Conservation (phyloP, 176 grass and related monocot species). For the Avena sativa region DNA sequence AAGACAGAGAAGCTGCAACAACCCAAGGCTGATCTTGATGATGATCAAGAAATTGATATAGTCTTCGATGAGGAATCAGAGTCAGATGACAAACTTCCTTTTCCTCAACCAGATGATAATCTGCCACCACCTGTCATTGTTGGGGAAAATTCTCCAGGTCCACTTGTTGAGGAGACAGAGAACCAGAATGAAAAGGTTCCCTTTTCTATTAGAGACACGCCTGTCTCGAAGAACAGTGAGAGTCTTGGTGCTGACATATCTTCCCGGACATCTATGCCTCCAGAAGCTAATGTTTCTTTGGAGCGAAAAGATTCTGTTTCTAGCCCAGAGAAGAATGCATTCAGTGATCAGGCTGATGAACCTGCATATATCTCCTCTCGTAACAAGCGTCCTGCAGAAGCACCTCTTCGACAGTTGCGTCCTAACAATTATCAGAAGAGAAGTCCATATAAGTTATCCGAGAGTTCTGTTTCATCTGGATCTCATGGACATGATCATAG, state of each 20-base stretch:
- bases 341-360: constrained; percentile 52
- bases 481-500: constrained; percentile 57
- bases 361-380: constrained; percentile 51
- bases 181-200: constrained; percentile 55
- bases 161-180: constrained; percentile 59
- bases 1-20: constrained; percentile 62
- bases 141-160: constrained; percentile 88
- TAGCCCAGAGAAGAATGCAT: constrained; percentile 45
- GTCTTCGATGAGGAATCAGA: constrained; percentile 91
- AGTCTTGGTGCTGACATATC: constrained; percentile 39
- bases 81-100: constrained; percentile 89
- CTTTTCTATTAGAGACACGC: constrained; percentile 40
- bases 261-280: constrained; percentile 40
- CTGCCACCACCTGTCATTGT: constrained; percentile 72
- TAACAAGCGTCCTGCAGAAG: constrained; percentile 41
- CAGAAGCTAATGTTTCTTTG: constrained; percentile 51
- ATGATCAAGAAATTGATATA: constrained; percentile 93
- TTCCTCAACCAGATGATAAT: constrained; percentile 89
- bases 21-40: constrained; percentile 74
- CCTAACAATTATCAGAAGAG: constrained; percentile 50
- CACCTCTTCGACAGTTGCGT: constrained; percentile 46
- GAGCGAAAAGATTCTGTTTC: constrained; percentile 47
- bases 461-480: constrained; percentile 50
- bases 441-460: constrained; percentile 49
- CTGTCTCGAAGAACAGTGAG: constrained; percentile 45